Percentiles rank a stretch among this genome's conserved stretches.
Conservation (phyloP, 345 rosid species). For the Kernera saxatilis region DNA sequence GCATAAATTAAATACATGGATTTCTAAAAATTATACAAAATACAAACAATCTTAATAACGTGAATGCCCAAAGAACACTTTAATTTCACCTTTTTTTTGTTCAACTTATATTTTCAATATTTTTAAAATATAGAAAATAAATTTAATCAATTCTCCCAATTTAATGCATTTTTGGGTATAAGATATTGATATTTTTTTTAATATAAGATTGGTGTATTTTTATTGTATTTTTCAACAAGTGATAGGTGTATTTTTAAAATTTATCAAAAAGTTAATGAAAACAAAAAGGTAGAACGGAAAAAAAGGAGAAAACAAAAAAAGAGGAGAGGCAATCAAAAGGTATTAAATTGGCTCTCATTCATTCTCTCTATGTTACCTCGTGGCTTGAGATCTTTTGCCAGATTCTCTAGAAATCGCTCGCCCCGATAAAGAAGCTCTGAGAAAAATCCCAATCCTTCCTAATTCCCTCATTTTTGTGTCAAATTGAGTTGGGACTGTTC, state of each 20-base stretch:
- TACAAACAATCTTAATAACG: background rate
- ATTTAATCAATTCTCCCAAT: background rate
- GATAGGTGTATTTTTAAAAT: background rate
- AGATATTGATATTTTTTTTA: background rate
- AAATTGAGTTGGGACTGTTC: conserved; percentile 12
- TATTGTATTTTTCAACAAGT: background rate
- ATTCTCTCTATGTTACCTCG: conserved; percentile 2
- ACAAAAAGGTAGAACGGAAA: background rate
- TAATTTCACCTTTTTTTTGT: background rate
- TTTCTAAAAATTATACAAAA: background rate
- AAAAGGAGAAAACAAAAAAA: background rate
- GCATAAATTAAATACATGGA: background rate
- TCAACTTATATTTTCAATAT: background rate
- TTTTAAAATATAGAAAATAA: too few relatives aligned
- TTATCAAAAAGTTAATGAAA: background rate
- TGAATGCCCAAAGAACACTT: background rate
- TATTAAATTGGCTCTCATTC: conserved; percentile 15
- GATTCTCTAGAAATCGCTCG: conserved; percentile 7
- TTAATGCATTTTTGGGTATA: background rate
- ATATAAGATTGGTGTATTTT: background rate
- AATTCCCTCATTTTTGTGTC: background rate
- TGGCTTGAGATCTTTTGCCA: conserved; percentile 21
- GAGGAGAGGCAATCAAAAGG: conserved; percentile 5
- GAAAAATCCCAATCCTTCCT: background rate
- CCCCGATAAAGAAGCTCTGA: conserved; percentile 11